phyloP scores from a whole-genome alignment of 768 basidiomycete species.

The Boletellus ananiceps region DNA sequence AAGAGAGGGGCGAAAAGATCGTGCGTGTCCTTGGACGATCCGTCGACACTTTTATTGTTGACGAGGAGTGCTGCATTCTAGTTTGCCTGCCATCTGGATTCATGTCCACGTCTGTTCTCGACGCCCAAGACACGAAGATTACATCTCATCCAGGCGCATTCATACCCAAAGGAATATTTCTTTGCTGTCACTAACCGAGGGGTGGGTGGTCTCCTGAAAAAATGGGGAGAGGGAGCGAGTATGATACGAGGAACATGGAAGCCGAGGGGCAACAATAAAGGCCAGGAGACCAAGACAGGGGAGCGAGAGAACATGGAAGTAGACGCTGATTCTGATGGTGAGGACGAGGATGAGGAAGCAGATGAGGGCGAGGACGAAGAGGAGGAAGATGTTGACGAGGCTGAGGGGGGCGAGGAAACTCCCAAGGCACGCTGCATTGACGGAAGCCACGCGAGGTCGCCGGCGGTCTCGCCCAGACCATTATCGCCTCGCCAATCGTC shows the following conservation, averaged over 20 bases:
- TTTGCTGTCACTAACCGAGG: conserved; percentile 92
- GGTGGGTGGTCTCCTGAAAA: conserved; percentile 70
- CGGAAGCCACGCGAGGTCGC: conserved; percentile 15
- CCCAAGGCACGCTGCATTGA: conserved; percentile 23
- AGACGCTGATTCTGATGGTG: conserved; percentile 18
- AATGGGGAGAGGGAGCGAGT: conserved; percentile 82
- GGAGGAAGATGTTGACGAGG: conserved; percentile 18
- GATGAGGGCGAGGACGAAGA: conserved; percentile 13
- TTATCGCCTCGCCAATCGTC: conserved; percentile 21
- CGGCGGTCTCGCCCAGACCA: conserved; percentile 16
- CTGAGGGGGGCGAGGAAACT: conserved; percentile 23
- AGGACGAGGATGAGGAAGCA: conserved; percentile 14
- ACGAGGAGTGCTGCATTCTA: conserved; percentile 17
- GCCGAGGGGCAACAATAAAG: conserved; percentile 31
- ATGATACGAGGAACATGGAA: conserved; percentile 75
- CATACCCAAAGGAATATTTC: conserved; percentile 86
- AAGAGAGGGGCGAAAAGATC: conserved; percentile 81
- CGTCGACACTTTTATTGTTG: conserved; percentile 1
- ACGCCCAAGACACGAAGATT: conserved; percentile 73
- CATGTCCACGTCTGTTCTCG: conserved; percentile 55
- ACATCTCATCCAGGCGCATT: conserved; percentile 79
- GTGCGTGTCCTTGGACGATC: conserved; percentile 37
- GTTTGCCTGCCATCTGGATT: conserved; percentile 77
- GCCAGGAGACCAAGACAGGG: conserved; percentile 8
- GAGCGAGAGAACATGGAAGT: conserved; percentile 22